A percentile compares a stretch with the other conserved stretches of the same genome.
phyloP scores from a whole-genome alignment of 305 asterid genomes.

The Fraxinus platypoda region DNA sequence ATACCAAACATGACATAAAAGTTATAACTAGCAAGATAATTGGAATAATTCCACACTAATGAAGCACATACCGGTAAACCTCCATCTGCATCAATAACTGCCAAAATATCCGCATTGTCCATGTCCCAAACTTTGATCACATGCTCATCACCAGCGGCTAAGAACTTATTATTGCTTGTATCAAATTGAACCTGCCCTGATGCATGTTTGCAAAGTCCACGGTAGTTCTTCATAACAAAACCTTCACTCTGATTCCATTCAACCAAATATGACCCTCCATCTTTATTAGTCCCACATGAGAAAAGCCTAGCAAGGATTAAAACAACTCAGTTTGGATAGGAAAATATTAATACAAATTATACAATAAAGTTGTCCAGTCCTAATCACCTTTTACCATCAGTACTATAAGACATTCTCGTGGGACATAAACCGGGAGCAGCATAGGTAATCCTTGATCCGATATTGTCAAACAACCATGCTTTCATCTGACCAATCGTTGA shows the following conservation, averaged over 20 bases:
- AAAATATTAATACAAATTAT: constrained; percentile 10
- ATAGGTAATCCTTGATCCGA: constrained; percentile 38
- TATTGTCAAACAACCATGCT: constrained; percentile 58
- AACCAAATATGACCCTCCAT: constrained; percentile 58
- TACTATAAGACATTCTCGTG: constrained; percentile 56
- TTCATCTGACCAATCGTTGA: constrained; percentile 67
- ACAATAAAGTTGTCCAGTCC: constrained; percentile 11
- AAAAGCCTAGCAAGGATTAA: constrained; percentile 47
- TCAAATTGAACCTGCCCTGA: constrained; percentile 48
- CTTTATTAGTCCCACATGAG: constrained; percentile 65
- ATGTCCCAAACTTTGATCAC: constrained; percentile 70
- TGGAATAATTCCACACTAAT: neutral
- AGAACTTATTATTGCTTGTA: constrained; percentile 35
- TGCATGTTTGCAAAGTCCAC: constrained; percentile 47
- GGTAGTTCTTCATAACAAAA: constrained; percentile 41
- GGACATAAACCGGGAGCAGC: constrained; percentile 53
- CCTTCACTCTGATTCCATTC: constrained; percentile 78
- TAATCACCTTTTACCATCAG: constrained; percentile 58
- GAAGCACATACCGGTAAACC: constrained; percentile 49
- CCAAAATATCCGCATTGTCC: constrained; percentile 39
- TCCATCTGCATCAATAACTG: constrained; percentile 55
- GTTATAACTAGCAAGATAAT: constrained; percentile 1
- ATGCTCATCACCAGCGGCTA: constrained; percentile 71
- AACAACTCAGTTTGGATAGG: constrained; percentile 25
- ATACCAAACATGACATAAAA: constrained; percentile 1